Conservation (phyloP, 805 yeast species). For the Lachancea nothofagi region DNA sequence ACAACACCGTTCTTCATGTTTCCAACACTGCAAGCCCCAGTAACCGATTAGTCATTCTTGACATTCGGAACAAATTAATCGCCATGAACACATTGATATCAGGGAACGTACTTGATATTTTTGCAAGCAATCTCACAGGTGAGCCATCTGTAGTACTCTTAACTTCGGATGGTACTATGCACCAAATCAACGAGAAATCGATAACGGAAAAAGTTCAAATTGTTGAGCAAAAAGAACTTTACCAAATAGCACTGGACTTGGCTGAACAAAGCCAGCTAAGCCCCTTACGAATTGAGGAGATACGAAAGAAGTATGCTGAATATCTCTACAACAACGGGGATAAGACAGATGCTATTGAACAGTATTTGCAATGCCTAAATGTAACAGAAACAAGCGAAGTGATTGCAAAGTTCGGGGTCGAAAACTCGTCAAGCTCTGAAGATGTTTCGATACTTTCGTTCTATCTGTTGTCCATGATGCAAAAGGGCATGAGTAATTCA, state of each 20-base stretch:
- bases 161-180: constrained; percentile 70
- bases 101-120: constrained; percentile 53
- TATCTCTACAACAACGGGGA: constrained; percentile 61
- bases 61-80: constrained; percentile 61
- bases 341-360: constrained; percentile 63
- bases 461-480: constrained; percentile 58
- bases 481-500: constrained; percentile 50
- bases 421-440: constrained; percentile 34
- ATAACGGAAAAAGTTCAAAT: constrained; percentile 63
- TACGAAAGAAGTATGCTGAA: constrained; percentile 63
- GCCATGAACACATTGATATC: constrained; percentile 68
- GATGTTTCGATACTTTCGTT: constrained; percentile 48
- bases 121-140: constrained; percentile 32
- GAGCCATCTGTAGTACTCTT: constrained; percentile 57
- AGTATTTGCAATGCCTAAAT: constrained; percentile 57
- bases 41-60: constrained; percentile 60
- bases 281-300: constrained; percentile 24
- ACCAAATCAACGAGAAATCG: constrained; percentile 60
- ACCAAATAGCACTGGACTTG: constrained; percentile 63
- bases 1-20: constrained; percentile 31
- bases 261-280: constrained; percentile 41
- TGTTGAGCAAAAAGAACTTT: constrained; percentile 64
- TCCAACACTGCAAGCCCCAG: constrained; percentile 35
- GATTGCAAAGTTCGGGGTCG: constrained; percentile 70
- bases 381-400: constrained; percentile 65